Percentiles rank a stretch among this genome's conserved stretches.
These are phyloP conservation scores for Ananas comosus DNA, from an alignment of 176 grass and related monocot genomes.

Conservation along the genomic window DNA sequence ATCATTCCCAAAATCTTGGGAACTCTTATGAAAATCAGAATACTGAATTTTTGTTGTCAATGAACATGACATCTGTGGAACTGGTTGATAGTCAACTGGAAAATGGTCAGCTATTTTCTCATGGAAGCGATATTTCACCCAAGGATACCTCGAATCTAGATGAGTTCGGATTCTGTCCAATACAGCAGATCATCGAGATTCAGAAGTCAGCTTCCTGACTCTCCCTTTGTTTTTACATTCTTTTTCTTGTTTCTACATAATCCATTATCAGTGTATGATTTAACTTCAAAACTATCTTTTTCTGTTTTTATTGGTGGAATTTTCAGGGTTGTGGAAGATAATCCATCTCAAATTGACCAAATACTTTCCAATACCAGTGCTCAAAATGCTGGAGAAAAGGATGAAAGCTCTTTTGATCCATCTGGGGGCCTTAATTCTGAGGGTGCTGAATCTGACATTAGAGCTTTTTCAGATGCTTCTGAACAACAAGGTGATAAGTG, in stretches of 20 bases:
- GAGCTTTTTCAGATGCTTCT: constrained; percentile 14
- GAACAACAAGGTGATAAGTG: constrained; percentile 18
- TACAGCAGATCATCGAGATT: neutral
- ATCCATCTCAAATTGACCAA: neutral
- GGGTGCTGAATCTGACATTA: neutral
- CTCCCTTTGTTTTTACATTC: neutral
- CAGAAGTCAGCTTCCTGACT: neutral
- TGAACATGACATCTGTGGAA: neutral
- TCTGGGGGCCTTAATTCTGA: neutral
- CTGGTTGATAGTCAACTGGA: constrained; percentile 1
- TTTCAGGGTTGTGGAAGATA: neutral
- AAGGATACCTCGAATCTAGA: neutral
- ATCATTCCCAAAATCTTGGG: neutral
- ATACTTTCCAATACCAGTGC: neutral
- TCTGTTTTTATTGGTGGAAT: neutral
- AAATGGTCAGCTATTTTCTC: neutral
- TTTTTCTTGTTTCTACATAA: neutral
- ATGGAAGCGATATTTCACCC: neutral
- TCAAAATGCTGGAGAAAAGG: neutral
- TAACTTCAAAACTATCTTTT: neutral
- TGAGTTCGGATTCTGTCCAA: neutral
- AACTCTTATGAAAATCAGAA: neutral
- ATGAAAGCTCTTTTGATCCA: neutral
- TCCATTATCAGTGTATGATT: neutral
- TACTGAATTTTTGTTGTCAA: constrained; percentile 1